Base-by-base conservation (phyloP, 2,329 filamentous ascomycete genomes). In the Cadophora gregata region DNA sequence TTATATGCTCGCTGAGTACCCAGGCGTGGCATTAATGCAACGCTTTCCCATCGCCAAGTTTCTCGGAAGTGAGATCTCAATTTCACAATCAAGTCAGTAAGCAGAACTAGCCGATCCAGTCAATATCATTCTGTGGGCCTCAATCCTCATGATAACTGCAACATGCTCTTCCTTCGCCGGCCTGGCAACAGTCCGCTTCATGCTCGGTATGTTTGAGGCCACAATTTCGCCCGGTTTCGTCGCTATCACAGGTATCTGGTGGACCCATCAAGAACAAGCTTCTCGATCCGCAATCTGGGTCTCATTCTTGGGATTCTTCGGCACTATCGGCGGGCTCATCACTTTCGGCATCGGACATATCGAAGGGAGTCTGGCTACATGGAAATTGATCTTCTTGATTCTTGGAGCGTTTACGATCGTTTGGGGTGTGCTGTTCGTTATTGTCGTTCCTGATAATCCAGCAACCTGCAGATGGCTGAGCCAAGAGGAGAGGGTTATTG, bases 31-130 rank as follows among this genome's bases (percentile, higher is more conserved):
- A 27, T 65, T 79, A 0, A 69, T 79, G 16, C 78, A 79, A 64
- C 71, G 70, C n/a, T 74, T 79, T 45, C 78, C 78, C 8, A 72
- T 80, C 5, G 87, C 85, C 0, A 89, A 89, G 73, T 89, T 88
- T 74, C 86, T 84, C 16, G 78, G 77, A 36, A 65, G 64, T 67
- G 16, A 31, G 64, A 48, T 21, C 24, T 6, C 29, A 27, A 4
- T 27, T 16, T 31, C 61, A 29, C 53, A 16, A 38, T n/a, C 47
- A 31, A 19, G 10, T 27, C 24, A 14, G 12, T 7, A 10, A 42
- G 21, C 45, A 29, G 19, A 62, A 19, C 33, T 45, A 19, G 61
- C 24, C 48, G 53, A 31, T 19, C 83, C 81, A 5, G 71, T 77
- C 62, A 81, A 81, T 61, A 77, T 77, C 73, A 72, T 69, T 27